Conservation (phyloP, 257 asterid genomes). For the Marsdenia floribunda region DNA sequence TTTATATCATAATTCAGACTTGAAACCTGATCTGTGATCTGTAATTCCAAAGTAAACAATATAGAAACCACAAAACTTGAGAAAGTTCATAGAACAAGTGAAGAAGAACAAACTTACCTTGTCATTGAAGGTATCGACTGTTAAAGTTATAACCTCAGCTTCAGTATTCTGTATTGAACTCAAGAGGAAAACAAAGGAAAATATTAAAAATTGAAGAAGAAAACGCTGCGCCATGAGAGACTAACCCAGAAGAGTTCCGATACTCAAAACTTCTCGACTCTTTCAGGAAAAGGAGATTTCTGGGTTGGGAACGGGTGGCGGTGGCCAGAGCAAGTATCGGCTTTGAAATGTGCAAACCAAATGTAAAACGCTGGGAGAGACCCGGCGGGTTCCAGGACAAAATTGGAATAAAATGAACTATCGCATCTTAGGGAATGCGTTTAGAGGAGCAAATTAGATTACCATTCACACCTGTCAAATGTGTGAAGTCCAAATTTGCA, state of each 20-base stretch:
- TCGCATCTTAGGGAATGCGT: too few species aligned
- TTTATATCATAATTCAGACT: background rate
- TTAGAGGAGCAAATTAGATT: too few species aligned
- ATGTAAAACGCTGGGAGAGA: too few species aligned
- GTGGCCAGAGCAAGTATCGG: background rate
- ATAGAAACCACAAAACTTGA: background rate
- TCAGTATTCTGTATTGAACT: constrained; percentile 31
- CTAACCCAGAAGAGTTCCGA: background rate
- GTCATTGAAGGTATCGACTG: constrained; percentile 68
- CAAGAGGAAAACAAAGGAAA: constrained; percentile 28
- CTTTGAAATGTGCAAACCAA: too few species aligned
- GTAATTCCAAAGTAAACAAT: background rate
- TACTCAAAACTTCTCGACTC: background rate
- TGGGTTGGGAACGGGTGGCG: background rate
- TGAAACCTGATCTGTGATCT: constrained; percentile 15
- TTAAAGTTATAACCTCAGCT: constrained; percentile 85
- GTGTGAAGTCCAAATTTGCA: too few species aligned
- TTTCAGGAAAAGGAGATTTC: background rate
- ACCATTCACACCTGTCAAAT: too few species aligned
- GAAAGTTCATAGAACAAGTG: background rate
- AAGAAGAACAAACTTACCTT: constrained; percentile 47
- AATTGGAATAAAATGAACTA: too few species aligned
- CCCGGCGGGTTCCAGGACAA: too few species aligned
- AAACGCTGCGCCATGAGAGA: background rate
- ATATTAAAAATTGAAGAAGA: constrained; percentile 14